Evolutionary conservation across 2,329 filamentous ascomycete genomes (phyloP).

Genomic region (Diplodia sapinea): DNA sequence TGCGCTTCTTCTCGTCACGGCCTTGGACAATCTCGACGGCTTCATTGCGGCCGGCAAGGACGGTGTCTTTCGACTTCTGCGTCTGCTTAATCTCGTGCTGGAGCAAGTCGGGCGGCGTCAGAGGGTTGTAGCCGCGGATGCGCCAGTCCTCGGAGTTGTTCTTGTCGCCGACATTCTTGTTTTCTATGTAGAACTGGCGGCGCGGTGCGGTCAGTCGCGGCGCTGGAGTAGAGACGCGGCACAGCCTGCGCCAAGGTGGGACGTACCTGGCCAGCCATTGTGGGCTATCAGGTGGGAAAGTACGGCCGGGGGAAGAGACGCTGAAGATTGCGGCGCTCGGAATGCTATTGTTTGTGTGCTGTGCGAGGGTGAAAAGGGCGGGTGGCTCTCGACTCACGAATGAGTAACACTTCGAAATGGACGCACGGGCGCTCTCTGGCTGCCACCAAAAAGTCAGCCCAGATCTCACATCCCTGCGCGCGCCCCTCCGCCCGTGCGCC

Average conservation of each 20-base stretch:
- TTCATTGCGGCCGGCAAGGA: constrained; percentile 65
- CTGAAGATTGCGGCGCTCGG: background rate
- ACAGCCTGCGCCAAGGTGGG: background rate
- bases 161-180: constrained; percentile 57
- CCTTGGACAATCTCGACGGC: constrained; percentile 67
- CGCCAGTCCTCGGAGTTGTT: constrained; percentile 59
- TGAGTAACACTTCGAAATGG: constrained; percentile 20
- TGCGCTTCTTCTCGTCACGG: constrained; percentile 60
- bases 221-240: background rate
- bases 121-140: constrained; percentile 83
- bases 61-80: constrained; percentile 58
- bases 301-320: background rate
- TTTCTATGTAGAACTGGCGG: constrained; percentile 57
- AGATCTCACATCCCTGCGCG: background rate
- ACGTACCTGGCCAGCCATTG: constrained; percentile 27
- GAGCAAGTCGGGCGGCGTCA: constrained; percentile 91
- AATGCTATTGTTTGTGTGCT: background rate
- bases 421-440: constrained; percentile 20
- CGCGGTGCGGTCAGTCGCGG: constrained; percentile 11
- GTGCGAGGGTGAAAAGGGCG: background rate
- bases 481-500: background rate
- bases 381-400: constrained; percentile 6
- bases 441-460: constrained; percentile 6
- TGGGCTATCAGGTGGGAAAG: constrained; percentile 1
- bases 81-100: constrained; percentile 83